phyloP scores from a whole-genome alignment of 164 flowering plant genomes.

The Warburgia ugandensis region DNA sequence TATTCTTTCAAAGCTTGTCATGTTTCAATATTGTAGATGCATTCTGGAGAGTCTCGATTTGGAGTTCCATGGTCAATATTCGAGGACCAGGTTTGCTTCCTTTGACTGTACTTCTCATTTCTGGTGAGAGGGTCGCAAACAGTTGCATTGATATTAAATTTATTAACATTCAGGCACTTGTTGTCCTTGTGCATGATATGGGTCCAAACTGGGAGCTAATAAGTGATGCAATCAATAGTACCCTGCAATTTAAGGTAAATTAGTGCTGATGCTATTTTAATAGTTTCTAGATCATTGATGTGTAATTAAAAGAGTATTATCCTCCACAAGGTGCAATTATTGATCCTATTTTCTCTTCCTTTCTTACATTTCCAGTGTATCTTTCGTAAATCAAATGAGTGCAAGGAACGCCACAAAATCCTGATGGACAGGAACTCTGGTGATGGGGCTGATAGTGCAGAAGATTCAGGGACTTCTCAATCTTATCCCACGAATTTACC shows the following conservation, averaged over 20 bases:
- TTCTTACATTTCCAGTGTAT: slow-evolving; percentile 43
- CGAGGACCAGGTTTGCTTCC: slow-evolving; percentile 72
- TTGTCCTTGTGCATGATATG: slow-evolving; percentile 97
- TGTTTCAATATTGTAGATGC: slow-evolving; percentile 34
- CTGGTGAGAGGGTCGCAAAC: neutral
- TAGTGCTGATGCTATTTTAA: neutral
- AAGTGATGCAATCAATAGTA: slow-evolving; percentile 89
- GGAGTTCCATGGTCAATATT: slow-evolving; percentile 78
- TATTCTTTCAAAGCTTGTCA: neutral
- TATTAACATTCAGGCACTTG: slow-evolving; percentile 68
- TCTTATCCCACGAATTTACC: slow-evolving; percentile 88
- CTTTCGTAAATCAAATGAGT: slow-evolving; percentile 81
- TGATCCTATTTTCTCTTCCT: neutral
- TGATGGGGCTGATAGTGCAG: slow-evolving; percentile 97
- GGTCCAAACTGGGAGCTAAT: slow-evolving; percentile 98
- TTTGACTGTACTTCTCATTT: neutral
- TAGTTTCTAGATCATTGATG: neutral
- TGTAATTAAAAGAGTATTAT: neutral
- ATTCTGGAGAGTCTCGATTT: slow-evolving; percentile 45
- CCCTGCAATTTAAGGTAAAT: slow-evolving; percentile 75
- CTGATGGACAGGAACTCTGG: slow-evolving; percentile 77
- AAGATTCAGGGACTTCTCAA: slow-evolving; percentile 94
- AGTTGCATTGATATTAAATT: neutral
- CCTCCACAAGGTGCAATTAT: no score
- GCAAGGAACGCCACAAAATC: slow-evolving; percentile 82